phyloP scores from a whole-genome alignment of 2,329 filamentous ascomycete genomes.

The Scytalidium sp. region DNA sequence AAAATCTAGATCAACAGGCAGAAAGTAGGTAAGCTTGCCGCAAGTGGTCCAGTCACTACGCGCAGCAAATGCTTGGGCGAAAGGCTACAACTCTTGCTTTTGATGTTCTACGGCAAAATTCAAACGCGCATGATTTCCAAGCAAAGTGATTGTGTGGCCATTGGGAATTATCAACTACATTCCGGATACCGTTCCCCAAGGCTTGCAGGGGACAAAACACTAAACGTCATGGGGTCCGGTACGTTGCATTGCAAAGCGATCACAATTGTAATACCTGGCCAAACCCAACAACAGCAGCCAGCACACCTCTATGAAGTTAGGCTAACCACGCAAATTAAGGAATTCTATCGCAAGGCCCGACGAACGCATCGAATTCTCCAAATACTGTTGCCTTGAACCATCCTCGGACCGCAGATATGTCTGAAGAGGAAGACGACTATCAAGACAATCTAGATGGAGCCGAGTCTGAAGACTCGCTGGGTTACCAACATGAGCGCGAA shows the following conservation, averaged over 20 bases:
- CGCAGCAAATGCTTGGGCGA: too few species aligned
- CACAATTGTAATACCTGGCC: not conserved
- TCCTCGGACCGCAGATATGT: conserved; percentile 6
- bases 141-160: not conserved
- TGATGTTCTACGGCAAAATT: too few species aligned
- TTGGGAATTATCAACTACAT: not conserved
- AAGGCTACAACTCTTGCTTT: too few species aligned
- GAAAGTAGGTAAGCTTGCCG: not conserved
- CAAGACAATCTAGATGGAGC: conserved; percentile 3
- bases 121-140: too few species aligned
- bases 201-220: too few species aligned
- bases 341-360: conserved; percentile 1
- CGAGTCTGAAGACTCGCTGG: conserved; percentile 14
- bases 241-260: not conserved
- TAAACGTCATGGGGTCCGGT: not conserved
- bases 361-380: conserved; percentile 11
- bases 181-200: not conserved
- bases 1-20: not conserved
- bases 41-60: too few species aligned
- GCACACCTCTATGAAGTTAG: not conserved
- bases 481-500: conserved; percentile 13
- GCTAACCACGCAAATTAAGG: not conserved
- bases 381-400: conserved; percentile 4
- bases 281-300: not conserved
- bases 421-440: conserved; percentile 15